phyloP scores from a whole-genome alignment of 495 filamentous ascomycete genomes.

The Penicillium paradoxum region DNA sequence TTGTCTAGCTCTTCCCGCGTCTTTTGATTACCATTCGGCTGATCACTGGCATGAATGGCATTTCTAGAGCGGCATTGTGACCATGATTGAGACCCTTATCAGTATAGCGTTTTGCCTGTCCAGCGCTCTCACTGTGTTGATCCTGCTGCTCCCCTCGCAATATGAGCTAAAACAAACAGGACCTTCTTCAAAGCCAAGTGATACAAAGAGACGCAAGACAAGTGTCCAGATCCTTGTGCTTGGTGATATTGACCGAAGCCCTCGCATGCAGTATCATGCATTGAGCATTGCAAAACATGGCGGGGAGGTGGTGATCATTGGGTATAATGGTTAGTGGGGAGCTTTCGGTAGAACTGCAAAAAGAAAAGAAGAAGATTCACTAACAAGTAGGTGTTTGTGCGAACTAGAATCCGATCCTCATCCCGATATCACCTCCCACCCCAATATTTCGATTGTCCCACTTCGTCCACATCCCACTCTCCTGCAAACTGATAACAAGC shows the following conservation, averaged over 20 bases:
- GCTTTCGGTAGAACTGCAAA: not conserved
- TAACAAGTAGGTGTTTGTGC: not conserved
- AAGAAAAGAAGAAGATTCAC: not conserved
- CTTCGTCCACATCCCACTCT: conserved; percentile 56
- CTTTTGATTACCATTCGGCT: not conserved
- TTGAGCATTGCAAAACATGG: conserved; percentile 84
- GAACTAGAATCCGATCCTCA: conserved; percentile 65
- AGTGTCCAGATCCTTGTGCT: conserved; percentile 84
- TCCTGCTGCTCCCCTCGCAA: conserved; percentile 48
- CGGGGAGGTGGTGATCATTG: conserved; percentile 76
- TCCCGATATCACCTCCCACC: conserved; percentile 62
- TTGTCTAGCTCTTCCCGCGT: not conserved
- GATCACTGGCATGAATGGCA: not conserved
- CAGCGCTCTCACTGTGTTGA: conserved; percentile 45
- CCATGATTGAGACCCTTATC: conserved; percentile 41
- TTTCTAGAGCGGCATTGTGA: conserved; percentile 1
- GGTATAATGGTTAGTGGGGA: conserved; percentile 63
- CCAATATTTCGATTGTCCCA: conserved; percentile 61
- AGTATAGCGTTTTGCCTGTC: conserved; percentile 45
- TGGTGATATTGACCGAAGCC: conserved; percentile 94
- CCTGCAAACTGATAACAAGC: conserved; percentile 61
- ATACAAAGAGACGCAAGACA: conserved; percentile 19
- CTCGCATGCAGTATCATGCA: conserved; percentile 98
- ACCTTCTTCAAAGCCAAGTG: conserved; percentile 5
- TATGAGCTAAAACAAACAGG: conserved; percentile 29